phyloP scores from a whole-genome alignment of 176 grass and related monocot species.

The Melocanna baccifera region DNA sequence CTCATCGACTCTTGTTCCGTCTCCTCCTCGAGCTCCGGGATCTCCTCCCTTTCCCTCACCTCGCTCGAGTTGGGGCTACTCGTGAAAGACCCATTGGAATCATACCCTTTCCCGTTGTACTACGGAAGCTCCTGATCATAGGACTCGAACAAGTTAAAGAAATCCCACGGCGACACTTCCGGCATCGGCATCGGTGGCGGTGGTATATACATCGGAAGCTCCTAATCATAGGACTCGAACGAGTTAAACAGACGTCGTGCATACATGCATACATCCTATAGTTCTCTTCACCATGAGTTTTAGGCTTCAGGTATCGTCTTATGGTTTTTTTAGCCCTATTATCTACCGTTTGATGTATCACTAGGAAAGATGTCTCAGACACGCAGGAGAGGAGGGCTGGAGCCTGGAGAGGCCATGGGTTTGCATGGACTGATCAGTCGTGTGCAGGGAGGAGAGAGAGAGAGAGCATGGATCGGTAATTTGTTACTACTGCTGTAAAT shows the following conservation, averaged over 20 bases:
- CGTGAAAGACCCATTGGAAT: constrained; percentile 37
- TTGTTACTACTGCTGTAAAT: background rate
- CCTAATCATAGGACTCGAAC: too few relatives aligned
- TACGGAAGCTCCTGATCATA: constrained; percentile 52
- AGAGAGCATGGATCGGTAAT: background rate
- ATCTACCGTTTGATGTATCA: too few relatives aligned
- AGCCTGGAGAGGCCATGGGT: too few relatives aligned
- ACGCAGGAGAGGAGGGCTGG: background rate
- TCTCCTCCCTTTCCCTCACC: constrained; percentile 84
- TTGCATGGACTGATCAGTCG: background rate
- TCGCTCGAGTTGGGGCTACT: constrained; percentile 87
- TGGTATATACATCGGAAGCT: too few relatives aligned
- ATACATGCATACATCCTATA: too few relatives aligned
- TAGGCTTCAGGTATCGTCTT: too few relatives aligned
- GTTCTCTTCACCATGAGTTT: too few relatives aligned
- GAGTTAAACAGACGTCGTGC: too few relatives aligned
- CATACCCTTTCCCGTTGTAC: constrained; percentile 19
- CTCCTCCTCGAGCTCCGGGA: constrained; percentile 91
- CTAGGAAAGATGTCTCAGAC: constrained; percentile 9
- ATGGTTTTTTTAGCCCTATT: too few relatives aligned
- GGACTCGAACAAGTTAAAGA: constrained; percentile 73
- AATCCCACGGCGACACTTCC: constrained; percentile 67
- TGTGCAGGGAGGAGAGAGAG: too few relatives aligned
- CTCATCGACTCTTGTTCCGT: constrained; percentile 69
- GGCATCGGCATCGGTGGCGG: constrained; percentile 52